These are phyloP conservation scores for Myochromella boudieri DNA, from an alignment of 768 basidiomycete genomes.

Conservation along the genomic window DNA sequence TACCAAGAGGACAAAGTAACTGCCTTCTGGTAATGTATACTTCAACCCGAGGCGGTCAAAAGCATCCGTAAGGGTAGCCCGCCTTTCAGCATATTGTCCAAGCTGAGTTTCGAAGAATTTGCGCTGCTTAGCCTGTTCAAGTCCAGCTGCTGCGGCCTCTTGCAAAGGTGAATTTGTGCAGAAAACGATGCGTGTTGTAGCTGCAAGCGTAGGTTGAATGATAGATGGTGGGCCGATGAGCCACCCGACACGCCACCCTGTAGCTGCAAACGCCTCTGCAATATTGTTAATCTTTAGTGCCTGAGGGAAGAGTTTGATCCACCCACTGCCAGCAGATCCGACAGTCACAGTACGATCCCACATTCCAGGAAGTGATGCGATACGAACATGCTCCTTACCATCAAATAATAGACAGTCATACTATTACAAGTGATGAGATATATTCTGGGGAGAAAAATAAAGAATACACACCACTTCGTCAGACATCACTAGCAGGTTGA, in stretches of 20 bases:
- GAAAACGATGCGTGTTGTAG: slow-evolving; percentile 92
- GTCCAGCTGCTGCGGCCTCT: slow-evolving; percentile 88
- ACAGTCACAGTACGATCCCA: slow-evolving; percentile 98
- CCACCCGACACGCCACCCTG: slow-evolving; percentile 98
- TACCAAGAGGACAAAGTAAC: slow-evolving; percentile 88
- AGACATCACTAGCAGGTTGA: slow-evolving; percentile 88
- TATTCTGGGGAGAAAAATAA: no score
- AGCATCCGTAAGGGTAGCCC: slow-evolving; percentile 69
- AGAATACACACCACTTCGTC: slow-evolving; percentile 93
- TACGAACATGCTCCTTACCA: slow-evolving; percentile 84
- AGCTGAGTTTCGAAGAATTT: slow-evolving; percentile 79
- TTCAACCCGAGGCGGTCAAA: slow-evolving; percentile 83
- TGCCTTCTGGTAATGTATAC: slow-evolving; percentile 87
- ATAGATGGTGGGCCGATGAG: slow-evolving; percentile 84
- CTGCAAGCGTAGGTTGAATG: slow-evolving; percentile 84
- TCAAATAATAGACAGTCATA: slow-evolving; percentile 95
- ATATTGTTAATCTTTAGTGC: background rate
- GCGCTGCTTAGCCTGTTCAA: slow-evolving; percentile 74
- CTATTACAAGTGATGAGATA: slow-evolving; percentile 39
- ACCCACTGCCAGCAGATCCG: slow-evolving; percentile 89
- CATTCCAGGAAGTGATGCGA: slow-evolving; percentile 95
- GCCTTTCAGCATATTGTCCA: slow-evolving; percentile 77
- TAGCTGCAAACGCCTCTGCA: slow-evolving; percentile 92
- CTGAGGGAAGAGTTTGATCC: slow-evolving; percentile 1
- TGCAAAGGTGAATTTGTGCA: slow-evolving; percentile 94